Conservation (phyloP, 768 basidiomycete genomes). For the Tulasnella sp. region DNA sequence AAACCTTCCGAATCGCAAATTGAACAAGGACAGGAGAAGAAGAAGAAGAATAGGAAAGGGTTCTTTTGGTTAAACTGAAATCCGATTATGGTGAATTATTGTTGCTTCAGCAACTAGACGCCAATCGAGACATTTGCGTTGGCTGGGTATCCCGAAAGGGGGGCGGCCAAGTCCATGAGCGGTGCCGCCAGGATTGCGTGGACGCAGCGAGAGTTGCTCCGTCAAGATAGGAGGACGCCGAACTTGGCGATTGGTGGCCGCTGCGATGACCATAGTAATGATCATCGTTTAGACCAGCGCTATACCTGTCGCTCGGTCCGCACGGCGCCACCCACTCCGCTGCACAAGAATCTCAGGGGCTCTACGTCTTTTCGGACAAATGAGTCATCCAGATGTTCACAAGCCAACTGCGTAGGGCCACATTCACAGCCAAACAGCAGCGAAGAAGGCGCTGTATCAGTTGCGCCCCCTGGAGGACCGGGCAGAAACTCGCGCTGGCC, state of each 20-base stretch:
- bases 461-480: conserved; percentile 23
- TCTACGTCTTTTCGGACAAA: conserved; percentile 67
- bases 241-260: conserved; percentile 4
- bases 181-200: conserved; percentile 43
- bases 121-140: conserved; percentile 41
- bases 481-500: conserved; percentile 37
- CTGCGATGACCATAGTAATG: conserved; percentile 22
- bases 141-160: conserved; percentile 35
- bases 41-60: no score
- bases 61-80: no score
- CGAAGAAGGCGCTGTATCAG: neutral
- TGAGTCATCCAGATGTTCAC: conserved; percentile 26
- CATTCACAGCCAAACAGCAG: neutral
- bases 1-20: neutral
- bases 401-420: conserved; percentile 5
- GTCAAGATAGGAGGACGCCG: neutral
- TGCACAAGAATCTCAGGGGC: conserved; percentile 55
- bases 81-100: neutral
- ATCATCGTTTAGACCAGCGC: conserved; percentile 22
- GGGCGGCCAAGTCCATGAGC: conserved; percentile 41
- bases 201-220: conserved; percentile 28
- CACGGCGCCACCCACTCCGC: conserved; percentile 56
- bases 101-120: conserved; percentile 48
- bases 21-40: no score
- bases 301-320: conserved; percentile 64